These are phyloP conservation scores for Starmerella khaoyaiensis DNA, from an alignment of 805 yeast species.

Conservation along the genomic window DNA sequence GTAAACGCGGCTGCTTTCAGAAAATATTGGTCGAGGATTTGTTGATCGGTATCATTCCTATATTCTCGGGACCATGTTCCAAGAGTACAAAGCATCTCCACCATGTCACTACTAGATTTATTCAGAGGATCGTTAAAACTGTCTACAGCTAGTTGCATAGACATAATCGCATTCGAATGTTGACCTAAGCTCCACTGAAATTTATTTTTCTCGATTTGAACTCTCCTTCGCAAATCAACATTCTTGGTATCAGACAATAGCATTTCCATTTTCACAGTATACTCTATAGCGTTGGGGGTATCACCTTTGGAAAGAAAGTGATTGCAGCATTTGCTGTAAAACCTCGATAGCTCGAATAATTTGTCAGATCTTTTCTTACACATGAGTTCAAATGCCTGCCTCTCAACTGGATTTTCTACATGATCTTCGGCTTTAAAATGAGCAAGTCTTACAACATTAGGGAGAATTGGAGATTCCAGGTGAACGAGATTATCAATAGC, in stretches of 20 bases:
- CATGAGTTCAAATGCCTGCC: no score
- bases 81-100: conserved; percentile 17
- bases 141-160: background rate
- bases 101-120: background rate
- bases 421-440: no score
- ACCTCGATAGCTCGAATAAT: no score
- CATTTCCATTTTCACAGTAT: conserved; percentile 19
- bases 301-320: conserved; percentile 19
- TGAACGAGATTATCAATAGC: background rate
- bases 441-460: background rate
- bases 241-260: conserved; percentile 3
- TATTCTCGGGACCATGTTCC: conserved; percentile 62
- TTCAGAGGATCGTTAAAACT: no score
- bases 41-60: conserved; percentile 49
- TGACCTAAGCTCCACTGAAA: conserved; percentile 57
- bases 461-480: background rate
- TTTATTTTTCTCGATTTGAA: conserved; percentile 38
- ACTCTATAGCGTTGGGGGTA: conserved; percentile 19
- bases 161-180: conserved; percentile 41
- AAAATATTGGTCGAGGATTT: conserved; percentile 46
- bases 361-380: no score
- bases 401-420: no score
- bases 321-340: no score
- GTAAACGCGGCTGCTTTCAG: conserved; percentile 30
- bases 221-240: background rate